Evolutionary conservation across 2,329 filamentous ascomycete species (phyloP), one percentile per base, ranked within the genome.

Genomic region (Drechslerella coelobrocha): DNA sequence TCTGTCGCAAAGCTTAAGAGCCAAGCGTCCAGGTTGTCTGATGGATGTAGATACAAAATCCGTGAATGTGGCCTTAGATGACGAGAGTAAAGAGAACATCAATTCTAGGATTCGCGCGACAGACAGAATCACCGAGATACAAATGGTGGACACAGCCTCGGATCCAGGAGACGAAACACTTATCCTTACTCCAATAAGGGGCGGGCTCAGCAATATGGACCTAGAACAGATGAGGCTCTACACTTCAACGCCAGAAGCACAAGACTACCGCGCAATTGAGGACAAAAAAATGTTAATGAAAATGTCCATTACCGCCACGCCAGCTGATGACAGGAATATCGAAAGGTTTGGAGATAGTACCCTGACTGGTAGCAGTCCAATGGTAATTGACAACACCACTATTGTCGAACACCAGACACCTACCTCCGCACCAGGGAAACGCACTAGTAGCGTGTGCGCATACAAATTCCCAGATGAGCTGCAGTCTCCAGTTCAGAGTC

Each of bases 1-100:
- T 19, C 21, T 50, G 6, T 23, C 21, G n/a, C n/a, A n/a, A n/a
- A n/a, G n/a, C n/a, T n/a, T n/a, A n/a, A n/a, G n/a, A n/a, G n/a
- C n/a, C n/a, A n/a, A n/a, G n/a, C n/a, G n/a, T n/a, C n/a, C n/a
- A n/a, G n/a, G n/a, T n/a, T n/a, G n/a, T n/a, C n/a, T 21, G 7
- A 69, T 69, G 41, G 52, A 69, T n/a, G 10, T 61, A 1, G 52
- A 62, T 14, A 23, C 52, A 12, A 29, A 56, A 34, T 34, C 21
- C 6, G 17, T 19, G 9, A 3, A 27, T 14, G 7, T 51, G 12
- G 10, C 14, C 31, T 17, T 24, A 8, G 47, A 54, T 10, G 39
- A 56, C 1, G 51, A 43, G 2, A 63, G 63, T 19, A 71, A 71
- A 51, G 66, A 71, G 43, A 71, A 71, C 26, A 37, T 71, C 24